These are phyloP conservation scores for Plasmodium vivax DNA, from an alignment of 169 alveolate species.

Conservation along the genomic window DNA sequence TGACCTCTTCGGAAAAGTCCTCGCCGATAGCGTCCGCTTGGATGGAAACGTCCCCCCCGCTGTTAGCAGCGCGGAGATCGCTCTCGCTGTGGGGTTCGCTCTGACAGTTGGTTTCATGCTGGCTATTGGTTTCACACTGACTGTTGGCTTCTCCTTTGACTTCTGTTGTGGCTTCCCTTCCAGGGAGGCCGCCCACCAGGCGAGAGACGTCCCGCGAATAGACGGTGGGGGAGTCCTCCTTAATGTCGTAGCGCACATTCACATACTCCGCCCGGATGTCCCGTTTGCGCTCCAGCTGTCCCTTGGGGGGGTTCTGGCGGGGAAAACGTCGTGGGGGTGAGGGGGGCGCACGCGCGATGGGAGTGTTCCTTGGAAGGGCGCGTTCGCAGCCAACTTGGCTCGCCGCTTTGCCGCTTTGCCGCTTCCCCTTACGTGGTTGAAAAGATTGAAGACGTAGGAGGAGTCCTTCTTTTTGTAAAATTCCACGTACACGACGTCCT, in stretches of 20 bases:
- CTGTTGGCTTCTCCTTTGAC: no score
- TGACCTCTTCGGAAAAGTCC: constrained; percentile 1
- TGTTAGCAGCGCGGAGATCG: not conserved
- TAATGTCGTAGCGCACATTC: constrained; percentile 18
- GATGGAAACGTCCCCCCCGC: not conserved
- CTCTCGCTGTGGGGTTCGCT: not conserved
- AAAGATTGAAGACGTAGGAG: not conserved
- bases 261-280: constrained; percentile 38
- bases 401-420: no score
- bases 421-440: constrained; percentile 34
- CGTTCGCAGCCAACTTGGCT: no score
- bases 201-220: not conserved
- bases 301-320: not conserved
- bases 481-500: constrained; percentile 29
- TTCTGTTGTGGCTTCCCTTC: not conserved
- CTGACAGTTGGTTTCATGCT: no score
- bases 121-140: no score
- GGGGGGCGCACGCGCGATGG: not conserved
- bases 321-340: not conserved
- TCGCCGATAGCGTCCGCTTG: constrained; percentile 4
- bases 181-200: not conserved
- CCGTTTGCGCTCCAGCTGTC: not conserved
- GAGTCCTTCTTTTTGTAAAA: constrained; percentile 57
- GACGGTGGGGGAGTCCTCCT: not conserved
- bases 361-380: not conserved